Base-by-base conservation (phyloP, 352 stramenopile genomes). In the Globisporangium carolinianum region DNA sequence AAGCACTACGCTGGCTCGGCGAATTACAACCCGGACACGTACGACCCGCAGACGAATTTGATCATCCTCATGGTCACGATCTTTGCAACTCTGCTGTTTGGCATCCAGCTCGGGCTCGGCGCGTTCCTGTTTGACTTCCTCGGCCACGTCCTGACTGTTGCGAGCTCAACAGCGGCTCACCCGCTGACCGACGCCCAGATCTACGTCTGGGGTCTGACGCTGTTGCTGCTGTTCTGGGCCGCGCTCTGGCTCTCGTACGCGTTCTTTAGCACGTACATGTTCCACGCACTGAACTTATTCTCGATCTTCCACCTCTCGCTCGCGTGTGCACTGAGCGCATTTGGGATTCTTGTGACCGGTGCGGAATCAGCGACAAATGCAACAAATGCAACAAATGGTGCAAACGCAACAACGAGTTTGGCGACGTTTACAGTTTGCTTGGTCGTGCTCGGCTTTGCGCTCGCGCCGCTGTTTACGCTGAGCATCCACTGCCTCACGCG, bases 11-110 rank as follows among this genome's bases (percentile, higher is more conserved):
- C 69, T 6, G 72, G 71, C 41, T 83, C 76, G 4, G 80, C 83
- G 41, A 89, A 89, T 56, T 84, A 74, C 58, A 90, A 91, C 53
- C 79, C 83, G 9, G 83, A 93, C 62, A 87, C 75, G 42, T 93
- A 91, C 72, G 80, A 93, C 66, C 71, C 80, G 24, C 73, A 83
- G 62, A 89, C 82, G 63, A 93, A 93, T 60, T 75, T 93, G 41
- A 90, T 93, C 62, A 87, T 93, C 58, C 54, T 93, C 52, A 74
- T 91, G 15, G 83, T 89, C 36, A 93, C 80, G n/a, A 83, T 93
- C 49, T 86, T 89, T 53, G 67, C 75, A 41, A 93, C 83, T 0
- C 62, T 91, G 54, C 69, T 89, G 36, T 90, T 88, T 46, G 83
- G 83, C 35, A 83, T 89, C 51, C 80, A 93, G 53, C 65, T 93